Base-by-base conservation (phyloP, 495 filamentous ascomycete species). In the Neurospora terricola region DNA sequence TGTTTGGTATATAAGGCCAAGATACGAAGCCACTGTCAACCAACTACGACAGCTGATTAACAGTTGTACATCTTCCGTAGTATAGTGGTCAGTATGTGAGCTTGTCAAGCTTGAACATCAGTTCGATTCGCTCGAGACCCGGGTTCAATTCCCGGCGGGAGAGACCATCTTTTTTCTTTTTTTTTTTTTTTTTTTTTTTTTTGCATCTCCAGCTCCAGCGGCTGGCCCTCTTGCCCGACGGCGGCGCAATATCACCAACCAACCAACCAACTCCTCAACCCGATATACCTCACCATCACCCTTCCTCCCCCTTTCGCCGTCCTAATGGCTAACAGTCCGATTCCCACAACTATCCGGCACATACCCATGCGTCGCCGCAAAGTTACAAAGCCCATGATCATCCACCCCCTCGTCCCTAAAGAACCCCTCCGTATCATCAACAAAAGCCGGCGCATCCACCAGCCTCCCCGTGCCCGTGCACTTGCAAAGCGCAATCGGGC, bases 301-400 rank as follows among this genome's bases (percentile, higher is more conserved):
- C 38, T 14, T 14, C 12, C 38, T 4, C 34, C 38, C 38, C 14
- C 14, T 18, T 5, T 5, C 12, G 12, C 12, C 18, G 16, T 18
- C 6, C 16, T 38, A 40, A 5, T 39, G 11, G 14, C 38, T 12
- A 39, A 39, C 10, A 39, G 40, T 43, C 42, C 42, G 18, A 43
- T 43, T 54, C 45, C 45, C 45, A 23, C 45, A 54, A 54, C 18
- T 23, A 21, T 12, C 45, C 8, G 45, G 45, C 21, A 54, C 18
- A 54, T 54, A 54, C n/a, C 45, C 45, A 54, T 54, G 45, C 45
- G 45, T 54, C 18, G 21, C 45, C 18, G 73, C 70, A 71, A 71
- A 74, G 43, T 66, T 40, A 54, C 73, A 74, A 11, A 74, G 69
- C 34, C 70, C 70, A 45, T 36, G 37, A 43, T 74, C 59, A 48